Evolutionary conservation across 352 stramenopile genomes (phyloP), one percentile per base, ranked within the genome.

Genomic region (Aphanomyces invadans): DNA sequence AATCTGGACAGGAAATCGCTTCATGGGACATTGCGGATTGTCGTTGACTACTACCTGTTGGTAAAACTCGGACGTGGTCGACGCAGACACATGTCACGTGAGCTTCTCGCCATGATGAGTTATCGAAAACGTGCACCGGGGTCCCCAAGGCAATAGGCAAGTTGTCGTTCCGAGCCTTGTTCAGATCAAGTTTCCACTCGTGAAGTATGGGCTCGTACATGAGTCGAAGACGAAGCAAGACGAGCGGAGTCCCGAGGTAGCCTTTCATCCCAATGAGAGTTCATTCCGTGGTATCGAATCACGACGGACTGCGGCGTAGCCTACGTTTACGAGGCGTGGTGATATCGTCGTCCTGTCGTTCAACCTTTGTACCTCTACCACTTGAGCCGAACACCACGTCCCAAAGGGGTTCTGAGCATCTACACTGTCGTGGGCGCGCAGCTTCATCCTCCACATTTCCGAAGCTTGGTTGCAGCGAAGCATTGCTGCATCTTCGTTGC

Each of bases 341-440:
- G 15, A 15, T 15, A 32, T 23, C 36, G 21, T 15, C 5, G 42
- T 48, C 15, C 26, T 26, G 10, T n/a, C 1, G 54, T 5, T 21
- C 33, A 23, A 26, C 5, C 33, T 2, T 44, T 70, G 39, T 63
- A 86, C 78, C 21, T 74, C 73, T 4, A 84, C 32, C 38, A 88
- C 65, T 66, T 72, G 73, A 23, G 81, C 85, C 12, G 81, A 80
- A 71, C 85, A 90, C 85, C 85, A 94, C 68, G 90, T 94, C 31
- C 83, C 83, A 64, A 94, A 94, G 3, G 79, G 65, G 52, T 94
- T 94, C 62, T 89, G 81, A 11, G 83, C 83, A 42, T 94, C 85
- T 54, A 94, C 59, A 0, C 72, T 71, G 62, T 92, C 81, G 17
- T 72, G 76, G 4, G 74, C 75, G 44, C 87, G 79, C 52, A 94